These are phyloP conservation scores for Aspergillus clavatus DNA, from an alignment of 2,329 filamentous ascomycete genomes.

Conservation along the genomic window DNA sequence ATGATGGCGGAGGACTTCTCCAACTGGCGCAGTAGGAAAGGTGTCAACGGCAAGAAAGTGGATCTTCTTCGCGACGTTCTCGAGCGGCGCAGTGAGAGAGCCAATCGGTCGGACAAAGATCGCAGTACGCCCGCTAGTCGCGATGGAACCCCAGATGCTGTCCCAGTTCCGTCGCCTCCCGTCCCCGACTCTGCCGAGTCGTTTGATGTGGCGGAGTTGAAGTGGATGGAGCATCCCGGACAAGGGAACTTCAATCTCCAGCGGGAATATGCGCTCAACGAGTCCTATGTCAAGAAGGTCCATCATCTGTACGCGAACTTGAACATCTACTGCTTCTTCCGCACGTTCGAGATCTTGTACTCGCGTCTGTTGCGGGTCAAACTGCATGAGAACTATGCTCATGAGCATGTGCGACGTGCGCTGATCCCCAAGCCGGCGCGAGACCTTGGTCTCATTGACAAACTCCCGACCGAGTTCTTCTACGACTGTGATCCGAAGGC, in stretches of 20 bases:
- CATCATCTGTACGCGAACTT: slow-evolving; percentile 92
- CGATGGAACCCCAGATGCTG: slow-evolving; percentile 79
- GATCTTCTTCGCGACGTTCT: slow-evolving; percentile 78
- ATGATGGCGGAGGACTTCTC: slow-evolving; percentile 61
- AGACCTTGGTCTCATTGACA: slow-evolving; percentile 77
- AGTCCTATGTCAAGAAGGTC: slow-evolving; percentile 71
- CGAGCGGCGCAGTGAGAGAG: slow-evolving; percentile 69
- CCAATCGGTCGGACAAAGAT: slow-evolving; percentile 68
- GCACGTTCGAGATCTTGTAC: slow-evolving; percentile 87
- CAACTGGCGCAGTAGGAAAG: slow-evolving; percentile 63
- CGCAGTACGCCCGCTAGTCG: slow-evolving; percentile 76
- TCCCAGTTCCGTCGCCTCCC: slow-evolving; percentile 30
- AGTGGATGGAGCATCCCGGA: slow-evolving; percentile 58
- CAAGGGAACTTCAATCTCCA: slow-evolving; percentile 54
- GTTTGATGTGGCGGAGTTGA: slow-evolving; percentile 47
- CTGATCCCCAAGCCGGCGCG: slow-evolving; percentile 74
- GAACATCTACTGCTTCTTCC: slow-evolving; percentile 91
- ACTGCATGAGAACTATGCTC: slow-evolving; percentile 67
- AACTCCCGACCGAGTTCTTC: slow-evolving; percentile 71
- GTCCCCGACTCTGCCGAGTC: slow-evolving; percentile 51
- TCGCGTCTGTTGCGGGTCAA: slow-evolving; percentile 79
- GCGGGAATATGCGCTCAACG: slow-evolving; percentile 67
- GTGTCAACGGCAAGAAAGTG: slow-evolving; percentile 64
- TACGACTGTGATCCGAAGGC: slow-evolving; percentile 57
- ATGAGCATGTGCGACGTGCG: slow-evolving; percentile 67